Base-by-base conservation (phyloP, 495 filamentous ascomycete genomes). In the Lasiosphaeria ovina region DNA sequence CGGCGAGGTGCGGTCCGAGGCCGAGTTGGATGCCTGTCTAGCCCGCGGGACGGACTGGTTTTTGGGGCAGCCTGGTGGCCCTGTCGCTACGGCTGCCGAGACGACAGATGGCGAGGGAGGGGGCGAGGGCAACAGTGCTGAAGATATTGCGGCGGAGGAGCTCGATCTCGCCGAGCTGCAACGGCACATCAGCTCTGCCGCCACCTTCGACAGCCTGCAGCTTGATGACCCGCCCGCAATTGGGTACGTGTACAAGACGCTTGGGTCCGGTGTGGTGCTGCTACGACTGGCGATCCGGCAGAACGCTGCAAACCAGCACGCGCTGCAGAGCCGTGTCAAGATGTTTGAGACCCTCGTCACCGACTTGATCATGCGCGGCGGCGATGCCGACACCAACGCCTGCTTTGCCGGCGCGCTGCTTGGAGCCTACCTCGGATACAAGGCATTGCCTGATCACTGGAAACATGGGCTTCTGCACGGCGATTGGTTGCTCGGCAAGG, bases 311-410 rank as follows among this genome's bases (percentile, higher is more conserved):
- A 35, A 44, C 0, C 14, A 57, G 16, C 44, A 58, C 17, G 48
- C 51, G n/a, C 4, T 65, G 58, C 6, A 48, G 11, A 55, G 57
- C 3, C 55, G 59, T 32, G 51, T 36, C 6, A 44, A 59, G 5
- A 40, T 76, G 16, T 81, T 81, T 56, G 75, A 80, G 54, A 55
- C 69, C 17, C 58, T 79, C 33, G 75, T 79, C 4, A 76, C 74
- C 9, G 66, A 77, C 16, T 63, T 82, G 33, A 68, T 80, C 49
- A 78, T 80, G 76, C 56, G 70, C 10, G 79, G 76, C 6, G 79
- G 79, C 0, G 79, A 82, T 60, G 76, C 78, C 4, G 79, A 82
- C 49, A 81, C 79, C 0, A 81, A 81, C 61, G 78, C 74, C 9
- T 79, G 74, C 51, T 74, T 76, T 61, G 77, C 77, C 2, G 78